Percentiles rank a stretch among this genome's conserved stretches.
Conservation (phyloP, 2,329 filamentous ascomycete genomes). For the Paecilomyces sp. region DNA sequence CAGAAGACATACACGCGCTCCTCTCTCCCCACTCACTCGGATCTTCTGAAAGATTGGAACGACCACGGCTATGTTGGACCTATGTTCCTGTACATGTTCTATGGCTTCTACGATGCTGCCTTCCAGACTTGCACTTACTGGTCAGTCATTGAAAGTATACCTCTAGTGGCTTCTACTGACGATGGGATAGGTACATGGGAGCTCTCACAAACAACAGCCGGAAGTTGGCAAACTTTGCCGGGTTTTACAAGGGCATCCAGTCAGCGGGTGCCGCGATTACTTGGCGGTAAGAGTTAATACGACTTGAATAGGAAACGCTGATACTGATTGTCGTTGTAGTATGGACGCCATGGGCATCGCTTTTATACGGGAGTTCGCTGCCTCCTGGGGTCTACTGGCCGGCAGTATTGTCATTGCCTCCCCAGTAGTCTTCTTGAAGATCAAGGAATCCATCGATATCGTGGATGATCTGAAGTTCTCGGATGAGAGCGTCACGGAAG, state of each 20-base stretch:
- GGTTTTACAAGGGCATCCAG: slow-evolving; percentile 85
- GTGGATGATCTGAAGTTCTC: slow-evolving; percentile 80
- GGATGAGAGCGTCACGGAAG: slow-evolving; percentile 72
- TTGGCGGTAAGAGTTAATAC: slow-evolving; percentile 29
- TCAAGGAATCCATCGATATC: slow-evolving; percentile 72
- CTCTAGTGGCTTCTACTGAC: slow-evolving; percentile 2
- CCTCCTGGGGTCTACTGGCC: slow-evolving; percentile 68
- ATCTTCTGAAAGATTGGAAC: slow-evolving; percentile 54
- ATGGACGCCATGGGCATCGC: slow-evolving; percentile 57
- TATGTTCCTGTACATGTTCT: slow-evolving; percentile 86
- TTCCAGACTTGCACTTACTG: slow-evolving; percentile 93
- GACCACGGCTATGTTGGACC: slow-evolving; percentile 63
- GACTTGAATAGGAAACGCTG: neutral
- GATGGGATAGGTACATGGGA: slow-evolving; percentile 68
- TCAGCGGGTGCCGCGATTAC: slow-evolving; percentile 69
- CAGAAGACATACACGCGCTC: slow-evolving; percentile 55
- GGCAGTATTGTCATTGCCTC: slow-evolving; percentile 69
- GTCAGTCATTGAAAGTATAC: slow-evolving; percentile 35
- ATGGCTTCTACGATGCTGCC: slow-evolving; percentile 79
- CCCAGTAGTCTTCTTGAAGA: slow-evolving; percentile 70
- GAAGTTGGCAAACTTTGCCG: slow-evolving; percentile 85
- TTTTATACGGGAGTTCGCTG: slow-evolving; percentile 66
- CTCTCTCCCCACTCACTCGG: slow-evolving; percentile 8
- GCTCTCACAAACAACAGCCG: slow-evolving; percentile 86
- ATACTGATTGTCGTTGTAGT: slow-evolving; percentile 36